Conservation (phyloP, 2,329 filamentous ascomycete genomes). For the Alternaria incomplexa region DNA sequence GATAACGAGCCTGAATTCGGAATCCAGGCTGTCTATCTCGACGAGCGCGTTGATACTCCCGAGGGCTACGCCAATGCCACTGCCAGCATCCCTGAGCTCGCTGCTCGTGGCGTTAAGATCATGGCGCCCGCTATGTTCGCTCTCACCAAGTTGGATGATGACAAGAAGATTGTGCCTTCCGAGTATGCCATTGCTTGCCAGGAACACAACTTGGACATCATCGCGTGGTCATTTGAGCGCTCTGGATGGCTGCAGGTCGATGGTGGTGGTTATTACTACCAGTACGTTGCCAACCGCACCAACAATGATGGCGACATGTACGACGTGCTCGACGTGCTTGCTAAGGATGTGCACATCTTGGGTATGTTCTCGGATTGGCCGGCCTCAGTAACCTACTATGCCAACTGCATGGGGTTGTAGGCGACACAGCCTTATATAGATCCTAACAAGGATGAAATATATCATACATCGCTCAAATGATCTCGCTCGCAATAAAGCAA, state of each 20-base stretch:
- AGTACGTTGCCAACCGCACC: slow-evolving; percentile 54
- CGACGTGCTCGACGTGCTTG: slow-evolving; percentile 69
- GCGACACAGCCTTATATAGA: background rate
- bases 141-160: slow-evolving; percentile 59
- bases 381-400: slow-evolving; percentile 72
- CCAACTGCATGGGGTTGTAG: slow-evolving; percentile 67
- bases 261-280: slow-evolving; percentile 50
- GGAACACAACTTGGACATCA: slow-evolving; percentile 66
- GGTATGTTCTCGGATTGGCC: slow-evolving; percentile 75
- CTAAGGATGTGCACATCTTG: slow-evolving; percentile 64
- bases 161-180: slow-evolving; percentile 66
- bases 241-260: slow-evolving; percentile 65
- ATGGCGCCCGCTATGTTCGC: slow-evolving; percentile 69
- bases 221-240: slow-evolving; percentile 73
- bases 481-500: background rate
- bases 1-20: slow-evolving; percentile 66
- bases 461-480: background rate
- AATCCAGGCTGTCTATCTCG: slow-evolving; percentile 68
- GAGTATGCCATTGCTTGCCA: slow-evolving; percentile 67
- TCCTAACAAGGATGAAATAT: background rate
- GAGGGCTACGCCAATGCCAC: slow-evolving; percentile 62
- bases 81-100: slow-evolving; percentile 62
- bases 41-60: slow-evolving; percentile 61
- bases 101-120: slow-evolving; percentile 64
- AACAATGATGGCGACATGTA: slow-evolving; percentile 70